These are phyloP conservation scores for Flaveria ramosissima DNA, from an alignment of 129 eudicot genomes.

Conservation along the genomic window DNA sequence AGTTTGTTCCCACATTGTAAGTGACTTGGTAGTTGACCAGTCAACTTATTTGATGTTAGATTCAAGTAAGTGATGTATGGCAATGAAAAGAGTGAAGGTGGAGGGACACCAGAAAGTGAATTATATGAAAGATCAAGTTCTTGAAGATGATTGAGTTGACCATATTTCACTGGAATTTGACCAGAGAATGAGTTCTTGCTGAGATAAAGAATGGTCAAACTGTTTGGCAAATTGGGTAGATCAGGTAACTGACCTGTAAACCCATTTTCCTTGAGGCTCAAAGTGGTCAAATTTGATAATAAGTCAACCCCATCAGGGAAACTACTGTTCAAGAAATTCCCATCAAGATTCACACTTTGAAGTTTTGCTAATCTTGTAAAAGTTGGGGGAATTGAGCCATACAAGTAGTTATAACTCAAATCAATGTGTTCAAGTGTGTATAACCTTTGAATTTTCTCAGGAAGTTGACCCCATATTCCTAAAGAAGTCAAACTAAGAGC, in stretches of 20 bases:
- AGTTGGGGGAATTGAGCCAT: slow-evolving; percentile 57
- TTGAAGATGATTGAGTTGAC: slow-evolving; percentile 45
- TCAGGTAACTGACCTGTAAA: slow-evolving; percentile 55
- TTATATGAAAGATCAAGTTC: slow-evolving; percentile 60
- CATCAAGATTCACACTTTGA: slow-evolving; percentile 55
- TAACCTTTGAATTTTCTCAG: slow-evolving; percentile 55
- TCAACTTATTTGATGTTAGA: slow-evolving; percentile 57
- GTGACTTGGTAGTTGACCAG: slow-evolving; percentile 54
- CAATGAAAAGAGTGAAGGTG: slow-evolving; percentile 48
- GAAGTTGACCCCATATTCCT: slow-evolving; percentile 73
- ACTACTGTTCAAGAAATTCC: slow-evolving; percentile 57
- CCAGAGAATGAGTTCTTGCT: slow-evolving; percentile 53
- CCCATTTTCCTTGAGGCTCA: slow-evolving; percentile 48
- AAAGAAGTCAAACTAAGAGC: slow-evolving; percentile 53
- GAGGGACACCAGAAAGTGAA: slow-evolving; percentile 45
- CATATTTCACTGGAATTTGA: slow-evolving; percentile 51
- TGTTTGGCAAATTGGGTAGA: slow-evolving; percentile 44
- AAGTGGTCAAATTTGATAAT: slow-evolving; percentile 40
- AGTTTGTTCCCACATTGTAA: slow-evolving; percentile 53
- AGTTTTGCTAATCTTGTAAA: slow-evolving; percentile 50
- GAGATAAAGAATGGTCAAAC: slow-evolving; percentile 42
- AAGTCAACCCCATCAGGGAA: slow-evolving; percentile 52
- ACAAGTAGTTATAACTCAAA: slow-evolving; percentile 57
- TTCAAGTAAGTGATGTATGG: slow-evolving; percentile 48
- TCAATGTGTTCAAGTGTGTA: slow-evolving; percentile 50